These are phyloP conservation scores for Suhomyces yuchorum DNA, from an alignment of 1,139 yeast species.

Conservation along the genomic window DNA sequence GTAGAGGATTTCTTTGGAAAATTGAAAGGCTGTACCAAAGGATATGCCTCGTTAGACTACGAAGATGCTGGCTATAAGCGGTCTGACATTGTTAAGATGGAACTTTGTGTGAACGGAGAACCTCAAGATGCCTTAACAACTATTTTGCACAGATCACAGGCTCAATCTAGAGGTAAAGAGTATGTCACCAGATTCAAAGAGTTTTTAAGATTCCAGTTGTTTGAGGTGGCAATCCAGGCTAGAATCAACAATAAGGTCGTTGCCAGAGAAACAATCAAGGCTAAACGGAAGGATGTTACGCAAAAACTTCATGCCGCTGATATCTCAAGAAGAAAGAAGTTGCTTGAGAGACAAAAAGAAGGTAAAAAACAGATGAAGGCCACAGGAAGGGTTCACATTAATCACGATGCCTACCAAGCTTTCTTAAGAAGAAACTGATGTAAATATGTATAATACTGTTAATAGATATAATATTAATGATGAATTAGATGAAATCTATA, in stretches of 20 bases:
- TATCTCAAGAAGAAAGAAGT: slow-evolving; percentile 83
- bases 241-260: slow-evolving; percentile 78
- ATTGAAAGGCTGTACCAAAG: slow-evolving; percentile 84
- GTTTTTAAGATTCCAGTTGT: slow-evolving; percentile 76
- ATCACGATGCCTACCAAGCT: slow-evolving; percentile 83
- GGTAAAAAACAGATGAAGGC: slow-evolving; percentile 87
- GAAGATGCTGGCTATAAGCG: slow-evolving; percentile 87
- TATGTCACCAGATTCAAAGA: slow-evolving; percentile 84
- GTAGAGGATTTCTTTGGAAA: slow-evolving; percentile 96
- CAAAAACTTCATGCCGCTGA: slow-evolving; percentile 94
- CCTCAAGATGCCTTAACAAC: slow-evolving; percentile 93
- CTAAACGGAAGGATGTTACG: slow-evolving; percentile 89
- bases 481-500: slow-evolving; percentile 1
- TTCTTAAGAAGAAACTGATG: slow-evolving; percentile 44
- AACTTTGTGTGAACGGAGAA: slow-evolving; percentile 83
- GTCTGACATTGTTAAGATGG: slow-evolving; percentile 84
- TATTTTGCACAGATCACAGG: slow-evolving; percentile 81
- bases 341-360: slow-evolving; percentile 86
- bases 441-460: slow-evolving; percentile 12
- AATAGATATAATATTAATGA: slow-evolving; percentile 1
- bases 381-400: slow-evolving; percentile 74
- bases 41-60: slow-evolving; percentile 92
- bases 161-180: slow-evolving; percentile 70
- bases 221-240: slow-evolving; percentile 93
- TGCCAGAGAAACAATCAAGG: slow-evolving; percentile 92